Evolutionary conservation across 805 yeast species (phyloP).

Genomic region (Pichia californica): DNA sequence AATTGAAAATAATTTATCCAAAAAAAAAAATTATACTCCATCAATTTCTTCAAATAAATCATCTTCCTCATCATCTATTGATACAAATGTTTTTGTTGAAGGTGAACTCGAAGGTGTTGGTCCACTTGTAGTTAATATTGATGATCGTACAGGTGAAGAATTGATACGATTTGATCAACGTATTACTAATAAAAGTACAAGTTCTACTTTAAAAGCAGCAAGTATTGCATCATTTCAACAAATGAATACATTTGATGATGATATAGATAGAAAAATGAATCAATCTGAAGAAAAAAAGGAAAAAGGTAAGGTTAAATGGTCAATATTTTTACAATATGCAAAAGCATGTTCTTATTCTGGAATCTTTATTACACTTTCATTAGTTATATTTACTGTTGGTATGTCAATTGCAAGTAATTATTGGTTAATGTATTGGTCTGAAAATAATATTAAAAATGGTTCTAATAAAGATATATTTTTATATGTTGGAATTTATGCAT

Average conservation of each 20-base stretch:
- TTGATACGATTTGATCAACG: slow-evolving; percentile 10
- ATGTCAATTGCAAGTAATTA: slow-evolving; percentile 41
- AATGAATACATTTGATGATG: slow-evolving; percentile 25
- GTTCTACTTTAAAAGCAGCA: slow-evolving; percentile 45
- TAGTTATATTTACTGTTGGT: slow-evolving; percentile 27
- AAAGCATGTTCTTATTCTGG: slow-evolving; percentile 54
- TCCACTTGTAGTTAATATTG: slow-evolving; percentile 13
- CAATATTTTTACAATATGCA: slow-evolving; percentile 48
- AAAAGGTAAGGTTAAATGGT: slow-evolving; percentile 51
- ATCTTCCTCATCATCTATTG: slow-evolving; percentile 1
- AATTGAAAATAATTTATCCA: not conserved
- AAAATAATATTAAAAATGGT: slow-evolving; percentile 38
- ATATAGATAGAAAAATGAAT: slow-evolving; percentile 31
- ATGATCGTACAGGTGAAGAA: slow-evolving; percentile 16
- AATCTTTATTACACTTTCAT: slow-evolving; percentile 32
- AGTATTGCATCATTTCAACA: slow-evolving; percentile 55
- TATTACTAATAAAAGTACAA: slow-evolving; percentile 9
- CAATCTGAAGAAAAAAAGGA: slow-evolving; percentile 49
- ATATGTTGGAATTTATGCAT: slow-evolving; percentile 49
- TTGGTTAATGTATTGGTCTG: slow-evolving; percentile 70
- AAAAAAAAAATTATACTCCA: not conserved
- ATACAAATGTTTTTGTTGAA: slow-evolving; percentile 6
- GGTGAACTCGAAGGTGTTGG: slow-evolving; percentile 14
- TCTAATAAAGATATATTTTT: slow-evolving; percentile 36
- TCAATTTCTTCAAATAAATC: not conserved